Evolutionary conservation across 2,329 filamentous ascomycete species (phyloP), one percentile per base, ranked within the genome.

Genomic region (Penicillium sumatraense): DNA sequence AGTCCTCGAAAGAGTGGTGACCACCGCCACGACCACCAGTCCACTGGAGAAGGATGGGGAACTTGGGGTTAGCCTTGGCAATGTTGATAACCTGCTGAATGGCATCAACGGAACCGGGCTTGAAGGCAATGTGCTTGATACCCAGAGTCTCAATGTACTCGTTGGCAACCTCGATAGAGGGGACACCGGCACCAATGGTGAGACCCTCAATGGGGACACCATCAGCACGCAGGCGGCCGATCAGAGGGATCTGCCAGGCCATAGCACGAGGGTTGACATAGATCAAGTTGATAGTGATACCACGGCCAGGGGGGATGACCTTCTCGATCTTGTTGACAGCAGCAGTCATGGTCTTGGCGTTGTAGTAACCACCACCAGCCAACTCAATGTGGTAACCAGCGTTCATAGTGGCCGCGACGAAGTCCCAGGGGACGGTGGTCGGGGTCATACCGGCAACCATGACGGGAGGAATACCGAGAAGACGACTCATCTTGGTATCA

Each of bases 371-470:
- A 62, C 80, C 80, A 54, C 78, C 78, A 46, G 77, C 79, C 55
- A 81, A 68, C 56, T 82, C 79, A 53, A 77, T 75, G 60, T 81
- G 75, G 51, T 72, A 74, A 8, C 72, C 71, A 44, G 81, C 80
- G 44, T 81, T 81, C 72, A 81, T 82, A 3, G 80, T 80, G n/a
- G 80, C 77, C 6, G 79, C 75, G 3, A 83, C 80, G 49, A 83
- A 82, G 49, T 82, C 79, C 89, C 90, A 95, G 1, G 90, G 86
- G 3, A 96, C 90, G 0, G 93, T 97, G 57, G 85, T 86, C 11
- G 93, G 93, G 2, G 93, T 96, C 93, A 97, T 97, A 72, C 92
- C 93, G 53, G 92, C 91, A 57, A 96, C 91, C 80, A 97, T 88
- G 59, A 97, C 80, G 0, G 93, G 93, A 8, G 93, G 91, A 4